Conservation (phyloP, 2,329 filamentous ascomycete genomes). For the Pseudogymnoascus sp. region DNA sequence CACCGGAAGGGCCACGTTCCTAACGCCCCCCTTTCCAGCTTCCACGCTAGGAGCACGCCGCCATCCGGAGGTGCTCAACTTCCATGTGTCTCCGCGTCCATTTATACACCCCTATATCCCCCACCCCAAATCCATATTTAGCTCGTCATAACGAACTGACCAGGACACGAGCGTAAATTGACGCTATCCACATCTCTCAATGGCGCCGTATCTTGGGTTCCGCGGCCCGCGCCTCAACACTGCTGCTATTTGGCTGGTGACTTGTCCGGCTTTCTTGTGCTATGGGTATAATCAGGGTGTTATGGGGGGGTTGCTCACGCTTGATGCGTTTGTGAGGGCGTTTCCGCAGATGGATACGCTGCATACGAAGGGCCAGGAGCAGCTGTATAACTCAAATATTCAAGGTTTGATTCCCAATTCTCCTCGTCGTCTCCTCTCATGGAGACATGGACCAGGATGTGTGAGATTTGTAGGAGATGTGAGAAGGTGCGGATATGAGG, state of each 20-base stretch:
- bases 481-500: neutral
- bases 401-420: slow-evolving; percentile 17
- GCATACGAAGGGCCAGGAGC: slow-evolving; percentile 32
- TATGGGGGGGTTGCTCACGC: slow-evolving; percentile 34
- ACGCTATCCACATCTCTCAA: neutral
- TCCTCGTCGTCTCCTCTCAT: neutral
- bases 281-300: slow-evolving; percentile 46
- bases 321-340: slow-evolving; percentile 31
- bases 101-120: neutral
- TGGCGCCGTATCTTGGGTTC: slow-evolving; percentile 11
- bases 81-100: neutral
- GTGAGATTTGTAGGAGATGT: neutral
- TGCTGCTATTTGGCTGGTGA: slow-evolving; percentile 10
- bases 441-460: neutral
- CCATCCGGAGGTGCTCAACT: neutral
- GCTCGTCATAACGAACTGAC: neutral
- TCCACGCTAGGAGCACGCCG: neutral
- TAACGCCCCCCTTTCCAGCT: neutral
- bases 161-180: neutral
- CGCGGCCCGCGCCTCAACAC: slow-evolving; percentile 4
- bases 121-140: neutral
- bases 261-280: slow-evolving; percentile 31
- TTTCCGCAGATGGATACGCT: slow-evolving; percentile 43
- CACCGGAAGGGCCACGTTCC: neutral
- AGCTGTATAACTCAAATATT: slow-evolving; percentile 31